Conservation (phyloP, 208 protist genomes). For the Leishmania martiniquensis region DNA sequence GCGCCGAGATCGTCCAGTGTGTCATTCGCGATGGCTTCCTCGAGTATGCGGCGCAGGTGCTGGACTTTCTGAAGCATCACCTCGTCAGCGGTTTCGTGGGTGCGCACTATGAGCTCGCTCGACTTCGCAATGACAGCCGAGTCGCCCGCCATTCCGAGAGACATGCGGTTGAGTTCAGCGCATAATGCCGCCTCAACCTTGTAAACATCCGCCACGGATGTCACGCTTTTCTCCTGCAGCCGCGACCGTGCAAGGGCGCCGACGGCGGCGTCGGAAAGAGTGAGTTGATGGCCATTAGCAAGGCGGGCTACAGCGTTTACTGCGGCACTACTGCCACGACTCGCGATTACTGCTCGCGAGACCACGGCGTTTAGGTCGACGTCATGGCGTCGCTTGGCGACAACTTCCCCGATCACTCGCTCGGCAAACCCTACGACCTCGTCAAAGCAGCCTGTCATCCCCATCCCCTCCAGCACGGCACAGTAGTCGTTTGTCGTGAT, state of each 20-base stretch:
- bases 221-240: constrained; percentile 31
- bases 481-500: constrained; percentile 61
- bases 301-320: constrained; percentile 47
- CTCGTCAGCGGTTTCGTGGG: constrained; percentile 60
- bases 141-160: constrained; percentile 69
- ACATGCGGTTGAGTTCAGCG: constrained; percentile 41
- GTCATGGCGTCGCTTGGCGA: constrained; percentile 1
- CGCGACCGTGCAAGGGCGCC: constrained; percentile 44
- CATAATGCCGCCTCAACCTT: constrained; percentile 51
- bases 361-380: constrained; percentile 53
- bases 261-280: constrained; percentile 67
- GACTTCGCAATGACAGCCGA: constrained; percentile 78
- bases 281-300: constrained; percentile 20
- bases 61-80: constrained; percentile 83
- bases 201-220: constrained; percentile 62
- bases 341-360: constrained; percentile 51
- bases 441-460: constrained; percentile 55
- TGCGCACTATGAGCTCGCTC: constrained; percentile 66
- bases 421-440: constrained; percentile 41
- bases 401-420: constrained; percentile 8
- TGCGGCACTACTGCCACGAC: constrained; percentile 41
- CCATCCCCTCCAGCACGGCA: constrained; percentile 76
- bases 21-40: constrained; percentile 64
- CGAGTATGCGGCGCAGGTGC: constrained; percentile 65
- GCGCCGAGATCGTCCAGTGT: constrained; percentile 70